These are phyloP conservation scores for Mycena sp. DNA, from an alignment of 1,284 basidiomycete species.

Conservation along the genomic window DNA sequence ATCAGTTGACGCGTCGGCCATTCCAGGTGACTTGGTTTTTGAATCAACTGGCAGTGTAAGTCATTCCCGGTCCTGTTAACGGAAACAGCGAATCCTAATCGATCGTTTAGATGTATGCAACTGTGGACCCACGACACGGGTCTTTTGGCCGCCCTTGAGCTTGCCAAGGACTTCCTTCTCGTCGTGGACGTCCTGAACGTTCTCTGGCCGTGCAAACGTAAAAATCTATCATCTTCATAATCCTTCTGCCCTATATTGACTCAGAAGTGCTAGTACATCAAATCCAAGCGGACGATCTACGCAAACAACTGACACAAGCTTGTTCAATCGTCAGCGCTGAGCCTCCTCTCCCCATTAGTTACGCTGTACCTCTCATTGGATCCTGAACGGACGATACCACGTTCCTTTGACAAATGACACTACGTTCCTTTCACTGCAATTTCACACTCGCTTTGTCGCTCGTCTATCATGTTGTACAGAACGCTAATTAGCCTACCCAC, in stretches of 20 bases:
- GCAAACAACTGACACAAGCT: constrained; percentile 21
- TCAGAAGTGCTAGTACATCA: constrained; percentile 16
- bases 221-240: background rate
- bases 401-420: no score
- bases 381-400: background rate
- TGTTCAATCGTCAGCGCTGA: constrained; percentile 11
- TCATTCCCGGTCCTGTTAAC: constrained; percentile 21
- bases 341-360: constrained; percentile 14
- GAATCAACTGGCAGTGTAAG: constrained; percentile 69
- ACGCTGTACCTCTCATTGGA: constrained; percentile 4
- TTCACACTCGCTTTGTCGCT: background rate
- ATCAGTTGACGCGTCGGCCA: constrained; percentile 45
- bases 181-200: constrained; percentile 72
- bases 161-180: constrained; percentile 70
- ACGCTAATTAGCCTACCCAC: background rate
- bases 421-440: background rate
- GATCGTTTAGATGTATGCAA: constrained; percentile 61
- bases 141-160: constrained; percentile 65
- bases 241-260: no score
- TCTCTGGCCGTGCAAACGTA: constrained; percentile 66
- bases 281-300: constrained; percentile 15
- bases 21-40: constrained; percentile 79
- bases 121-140: constrained; percentile 72
- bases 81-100: background rate
- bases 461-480: background rate